These are phyloP conservation scores for Pichia phayaonensis DNA, from an alignment of 805 yeast genomes.

Conservation along the genomic window DNA sequence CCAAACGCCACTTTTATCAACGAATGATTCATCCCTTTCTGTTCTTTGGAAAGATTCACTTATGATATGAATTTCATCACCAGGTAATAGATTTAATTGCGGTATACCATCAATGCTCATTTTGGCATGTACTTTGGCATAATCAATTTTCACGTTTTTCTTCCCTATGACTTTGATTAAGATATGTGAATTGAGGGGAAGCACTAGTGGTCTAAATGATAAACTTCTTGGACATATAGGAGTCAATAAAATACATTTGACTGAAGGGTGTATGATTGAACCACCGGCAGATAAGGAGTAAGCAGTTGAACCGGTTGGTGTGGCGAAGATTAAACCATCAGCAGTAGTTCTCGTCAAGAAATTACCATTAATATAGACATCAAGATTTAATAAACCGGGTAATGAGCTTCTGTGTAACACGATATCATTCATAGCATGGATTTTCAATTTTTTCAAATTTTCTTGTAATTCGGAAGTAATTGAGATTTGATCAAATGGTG, in stretches of 20 bases:
- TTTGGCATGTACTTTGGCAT: slow-evolving; percentile 34
- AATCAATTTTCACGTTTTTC: slow-evolving; percentile 25
- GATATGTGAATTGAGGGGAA: slow-evolving; percentile 74
- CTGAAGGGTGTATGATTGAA: slow-evolving; percentile 83
- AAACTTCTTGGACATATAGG: slow-evolving; percentile 90
- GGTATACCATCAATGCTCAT: slow-evolving; percentile 81
- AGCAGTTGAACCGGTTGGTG: slow-evolving; percentile 96
- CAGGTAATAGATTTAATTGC: slow-evolving; percentile 57
- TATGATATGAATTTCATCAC: slow-evolving; percentile 72
- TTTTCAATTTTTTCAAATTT: slow-evolving; percentile 12
- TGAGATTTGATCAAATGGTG: slow-evolving; percentile 12
- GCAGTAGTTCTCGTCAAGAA: slow-evolving; percentile 85
- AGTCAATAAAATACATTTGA: slow-evolving; percentile 72
- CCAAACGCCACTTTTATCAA: slow-evolving; percentile 53
- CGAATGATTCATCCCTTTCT: slow-evolving; percentile 14
- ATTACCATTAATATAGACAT: slow-evolving; percentile 77
- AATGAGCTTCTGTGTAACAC: slow-evolving; percentile 81
- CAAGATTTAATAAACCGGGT: slow-evolving; percentile 78
- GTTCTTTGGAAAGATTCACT: slow-evolving; percentile 58
- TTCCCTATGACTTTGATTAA: slow-evolving; percentile 51
- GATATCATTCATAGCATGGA: slow-evolving; percentile 88
- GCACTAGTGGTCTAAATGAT: slow-evolving; percentile 79
- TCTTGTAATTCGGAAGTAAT: slow-evolving; percentile 10
- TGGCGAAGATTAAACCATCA: slow-evolving; percentile 77
- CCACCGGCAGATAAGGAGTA: slow-evolving; percentile 89